Evolutionary conservation across 257 asterid genomes (phyloP), one percentile per base, ranked within the genome.

Genomic region (Anisodus acutangulus): DNA sequence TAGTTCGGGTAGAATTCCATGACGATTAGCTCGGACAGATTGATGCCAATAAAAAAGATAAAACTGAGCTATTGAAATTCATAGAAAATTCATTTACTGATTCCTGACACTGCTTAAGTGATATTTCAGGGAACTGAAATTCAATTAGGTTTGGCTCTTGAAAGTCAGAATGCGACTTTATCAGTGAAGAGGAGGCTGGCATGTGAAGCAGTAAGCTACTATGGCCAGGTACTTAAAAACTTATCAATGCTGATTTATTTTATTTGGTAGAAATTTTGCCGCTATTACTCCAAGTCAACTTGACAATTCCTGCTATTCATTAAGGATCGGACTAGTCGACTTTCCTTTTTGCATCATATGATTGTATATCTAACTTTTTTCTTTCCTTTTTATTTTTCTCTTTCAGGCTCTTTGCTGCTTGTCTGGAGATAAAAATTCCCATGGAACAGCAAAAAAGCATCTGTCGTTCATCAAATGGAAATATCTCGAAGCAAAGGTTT

Each of bases 151-250:
- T 83, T 95, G 55, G 98, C 98, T 83, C 90, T 89, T 70, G 91
- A 90, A 88, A 90, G 94, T 90, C 92, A 90, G 83, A 95, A 93
- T 89, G 98, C 96, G 31, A 89, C 98, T 79, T 85, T 92, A 87
- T 89, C 98, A 8, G 98, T 95, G 59, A 95, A 93, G 90, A 91
- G 98, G 90, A 91, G 98, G 85, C 87, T 95, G 85, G 98, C 98
- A 5, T 93, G 98, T 83, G 98, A 95, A 86, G 92, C 88, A 63
- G 85, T 90, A n/a, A 90, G 88, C 90, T 95, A 87, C 86, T 92
- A 86, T 22, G 89, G 91, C 8, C 90, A 89, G 97, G 98, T 95
- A 90, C 64, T 53, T 51, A 3, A 13, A 9, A 59, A 2, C 13
- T 37, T 45, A 57, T 37, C 3, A 67, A 43, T 49, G 17, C 39